Evolutionary conservation across 2,329 filamentous ascomycete species (phyloP), one percentile per base, ranked within the genome.

Genomic region (Calonectria hongkongensis): DNA sequence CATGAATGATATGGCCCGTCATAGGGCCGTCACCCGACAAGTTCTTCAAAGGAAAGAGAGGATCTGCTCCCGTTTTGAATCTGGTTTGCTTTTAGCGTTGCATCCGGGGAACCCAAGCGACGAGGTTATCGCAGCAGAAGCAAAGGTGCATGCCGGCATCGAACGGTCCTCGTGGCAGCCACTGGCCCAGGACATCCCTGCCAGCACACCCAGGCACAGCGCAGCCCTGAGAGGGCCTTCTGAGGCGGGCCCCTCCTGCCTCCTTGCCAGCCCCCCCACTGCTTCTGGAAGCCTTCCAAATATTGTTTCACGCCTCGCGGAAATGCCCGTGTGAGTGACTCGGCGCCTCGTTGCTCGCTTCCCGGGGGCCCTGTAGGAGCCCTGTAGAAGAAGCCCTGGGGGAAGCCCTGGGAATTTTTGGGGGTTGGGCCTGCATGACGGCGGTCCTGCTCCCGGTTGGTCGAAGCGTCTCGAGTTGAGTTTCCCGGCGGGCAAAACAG

Each of bases 261-360:
- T 58, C 45, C 45, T 41, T 51, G 21, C 45, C 27, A 58, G 69
- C 43, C 13, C 60, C 48, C 74, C 78, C 78, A 79, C 78, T 79
- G 70, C 78, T 80, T 80, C 78, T 80, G 74, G 78, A 80, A 80
- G 74, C 58, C 73, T 80, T 80, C 78, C 66, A 78, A 80, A 25
- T 67, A 68, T 75, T 79, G 78, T 79, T 79, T 77, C 75, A 79
- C 43, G 51, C 67, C 67, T 63, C 62, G 45, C 75, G 75, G 75
- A 76, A 76, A 75, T 76, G 75, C 71, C 76, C 75, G 75, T 76
- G 69, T 76, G 67, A 73, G 67, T 66, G 74, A 78, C 68, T 74
- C 56, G 67, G 73, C 76, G 73, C 75, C 74, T 47, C 74, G 65
- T 54, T 67, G 62, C 39, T 33, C 36, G 51, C 47, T 68, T 47